Percentiles rank a stretch among this genome's conserved stretches.
phyloP scores from a whole-genome alignment of 768 basidiomycete species.

The Dioszegia aurantiaca region DNA sequence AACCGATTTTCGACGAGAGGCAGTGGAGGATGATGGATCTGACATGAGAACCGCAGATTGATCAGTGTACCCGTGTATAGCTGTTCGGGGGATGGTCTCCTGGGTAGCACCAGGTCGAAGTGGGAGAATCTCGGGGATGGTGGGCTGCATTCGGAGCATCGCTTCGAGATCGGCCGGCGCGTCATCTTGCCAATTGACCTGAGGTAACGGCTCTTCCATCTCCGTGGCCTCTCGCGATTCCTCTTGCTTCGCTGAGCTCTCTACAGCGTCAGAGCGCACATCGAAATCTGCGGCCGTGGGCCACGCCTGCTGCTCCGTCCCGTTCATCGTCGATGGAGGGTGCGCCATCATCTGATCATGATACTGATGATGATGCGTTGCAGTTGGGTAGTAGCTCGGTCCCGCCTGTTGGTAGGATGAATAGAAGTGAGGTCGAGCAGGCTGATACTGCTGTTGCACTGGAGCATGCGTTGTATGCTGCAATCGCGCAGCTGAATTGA shows the following conservation, averaged over 20 bases:
- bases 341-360: constrained; percentile 8
- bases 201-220: constrained; percentile 8
- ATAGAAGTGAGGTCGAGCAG: not conserved
- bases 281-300: constrained; percentile 12
- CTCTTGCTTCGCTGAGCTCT: not conserved
- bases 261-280: not conserved
- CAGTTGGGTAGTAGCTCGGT: not conserved
- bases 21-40: constrained; percentile 6
- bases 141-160: not conserved
- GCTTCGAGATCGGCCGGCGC: not conserved
- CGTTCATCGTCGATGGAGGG: not conserved
- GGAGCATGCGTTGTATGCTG: not conserved
- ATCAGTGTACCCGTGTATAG: constrained; percentile 11
- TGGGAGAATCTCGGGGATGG: constrained; percentile 12
- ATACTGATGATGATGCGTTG: constrained; percentile 10
- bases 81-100: constrained; percentile 5
- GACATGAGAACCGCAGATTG: constrained; percentile 35
- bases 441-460: not conserved
- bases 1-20: constrained; percentile 28
- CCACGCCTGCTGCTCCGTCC: not conserved
- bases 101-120: constrained; percentile 8
- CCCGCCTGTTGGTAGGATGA: not conserved
- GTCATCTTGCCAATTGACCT: constrained; percentile 11
- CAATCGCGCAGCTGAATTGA: not conserved
- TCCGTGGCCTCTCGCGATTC: not conserved